These are phyloP conservation scores for Nepenthes alata DNA, from an alignment of 179 eudicot genomes.

Conservation along the genomic window DNA sequence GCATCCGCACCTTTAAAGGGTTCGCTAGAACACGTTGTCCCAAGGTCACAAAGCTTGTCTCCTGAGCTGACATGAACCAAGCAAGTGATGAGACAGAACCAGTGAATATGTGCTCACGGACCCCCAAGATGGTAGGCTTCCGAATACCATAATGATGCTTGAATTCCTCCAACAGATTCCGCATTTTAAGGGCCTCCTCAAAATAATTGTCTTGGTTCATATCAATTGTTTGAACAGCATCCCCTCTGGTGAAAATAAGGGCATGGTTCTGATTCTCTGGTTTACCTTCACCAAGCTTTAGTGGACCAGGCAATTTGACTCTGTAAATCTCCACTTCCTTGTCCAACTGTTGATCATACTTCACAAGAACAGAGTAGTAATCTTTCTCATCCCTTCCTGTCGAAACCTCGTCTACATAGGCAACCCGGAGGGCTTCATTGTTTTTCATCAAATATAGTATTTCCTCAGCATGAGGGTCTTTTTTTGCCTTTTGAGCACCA, in stretches of 20 bases:
- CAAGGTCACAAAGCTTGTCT: conserved; percentile 83
- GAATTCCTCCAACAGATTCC: conserved; percentile 80
- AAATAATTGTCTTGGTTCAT: conserved; percentile 95
- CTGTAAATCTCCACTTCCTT: conserved; percentile 85
- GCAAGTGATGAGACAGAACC: conserved; percentile 92
- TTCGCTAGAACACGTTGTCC: conserved; percentile 95
- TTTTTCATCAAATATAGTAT: conserved; percentile 61
- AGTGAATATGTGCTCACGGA: conserved; percentile 86
- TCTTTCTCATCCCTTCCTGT: conserved; percentile 49
- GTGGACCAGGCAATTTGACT: conserved; percentile 75
- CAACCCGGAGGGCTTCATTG: conserved; percentile 92
- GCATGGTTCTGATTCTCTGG: conserved; percentile 98
- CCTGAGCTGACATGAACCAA: conserved; percentile 95
- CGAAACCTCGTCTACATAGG: conserved; percentile 74
- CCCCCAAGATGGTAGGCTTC: conserved; percentile 85
- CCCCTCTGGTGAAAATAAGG: conserved; percentile 82
- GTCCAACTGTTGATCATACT: conserved; percentile 64
- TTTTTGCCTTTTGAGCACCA: conserved; percentile 73
- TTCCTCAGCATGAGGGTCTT: conserved; percentile 80
- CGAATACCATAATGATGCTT: conserved; percentile 53
- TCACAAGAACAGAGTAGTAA: conserved; percentile 77
- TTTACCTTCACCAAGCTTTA: conserved; percentile 92
- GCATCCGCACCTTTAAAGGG: conserved; percentile 83
- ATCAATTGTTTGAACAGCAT: conserved; percentile 89
- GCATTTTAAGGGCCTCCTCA: conserved; percentile 82